Base-by-base conservation (phyloP, 1,284 basidiomycete species). In the Fomitopsis palustris region DNA sequence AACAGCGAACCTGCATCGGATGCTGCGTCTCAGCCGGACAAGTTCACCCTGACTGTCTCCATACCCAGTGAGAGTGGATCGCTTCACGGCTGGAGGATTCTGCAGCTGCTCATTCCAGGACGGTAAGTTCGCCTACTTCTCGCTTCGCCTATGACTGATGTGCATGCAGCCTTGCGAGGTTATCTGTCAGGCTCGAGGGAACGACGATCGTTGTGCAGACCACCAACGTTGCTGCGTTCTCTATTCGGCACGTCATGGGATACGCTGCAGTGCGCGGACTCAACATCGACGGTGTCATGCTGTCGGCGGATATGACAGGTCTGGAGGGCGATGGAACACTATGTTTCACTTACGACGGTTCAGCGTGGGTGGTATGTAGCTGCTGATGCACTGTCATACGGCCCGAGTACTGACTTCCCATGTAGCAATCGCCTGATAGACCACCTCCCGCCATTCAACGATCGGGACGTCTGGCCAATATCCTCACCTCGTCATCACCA, bases 21-120 rank as follows among this genome's bases (percentile, higher is more conserved):
- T 39, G 8, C 21, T 5, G 27, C 10, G 21, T 17, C 55, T 4
- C 43, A 56, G 25, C 60, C 51, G 12, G 27, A 21, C 12, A 60
- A 65, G 2, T 92, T 92, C 67, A 90, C 86, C 1, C 69, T 93
- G 47, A 92, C 90, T 0, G 84, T 87, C 1, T 78, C 83, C 3
- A 75, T 79, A 38, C 90, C 92, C 1, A 62, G 72, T 2, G 88
- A 90, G 65, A 84, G 81, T 57, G 88, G 88, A 2, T 76, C 86
- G 3, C 69, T 91, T 56, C 77, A 85, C 65, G 89, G 89, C 1
- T 91, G 83, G 79, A 78, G 72, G 54, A 81, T 93, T 37, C 74
- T 81, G 51, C 73, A 75, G 35, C 67, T 91, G 37, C 62, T 64
- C 1, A 70, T 79, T 23, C 87, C 88, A 31, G 92, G 91, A 54